Base-by-base conservation (phyloP, 345 rosid genomes). In the Eucalyptus pauciflora region DNA sequence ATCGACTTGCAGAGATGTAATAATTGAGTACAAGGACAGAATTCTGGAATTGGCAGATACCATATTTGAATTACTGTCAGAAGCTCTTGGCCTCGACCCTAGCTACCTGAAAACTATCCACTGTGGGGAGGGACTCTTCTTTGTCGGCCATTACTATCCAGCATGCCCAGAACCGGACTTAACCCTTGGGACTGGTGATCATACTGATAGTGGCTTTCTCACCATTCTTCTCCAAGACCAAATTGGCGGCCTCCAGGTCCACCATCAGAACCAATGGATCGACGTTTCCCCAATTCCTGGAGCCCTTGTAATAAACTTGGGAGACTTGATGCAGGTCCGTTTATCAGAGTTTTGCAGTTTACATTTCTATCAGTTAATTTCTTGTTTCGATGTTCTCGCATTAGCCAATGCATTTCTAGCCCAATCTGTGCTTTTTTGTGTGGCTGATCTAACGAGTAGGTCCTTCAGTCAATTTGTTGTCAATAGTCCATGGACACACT, bases 91-190 rank as follows among this genome's bases (percentile, higher is more conserved):
- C 4, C 92, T 93, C 3, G 27, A 87, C 2, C 49, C 87, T 4
- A 88, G 49, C 25, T 87, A 89, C 87, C 87, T 94, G 25, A 86
- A 88, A 41, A 87, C 76, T 46, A 87, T 93, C 13, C 89, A 85
- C 5, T 93, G 93, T 71, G 85, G 50, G 10, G 92, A 93, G 10
- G 93, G 91, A 14, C 87, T 91, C 8, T 8, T 29, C 5, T 10
- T 90, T 49, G 1, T 85, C 1, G 81, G 93, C 62, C 92, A 92
- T 71, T 93, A 91, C 86, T 94, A 93, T 37, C 94, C 95, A 16
- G 81, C 93, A n/a, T 94, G 95, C 62, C 95, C 94, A 2, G 85
- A 94, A 27, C 95, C 93, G 12, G 93, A 91, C 29, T 33, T 91
- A 41, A 90, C 94, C 13, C 18, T 91, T 48, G 94, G 94, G n/a